These are phyloP conservation scores for Pseudogymnoascus sp. DNA, from an alignment of 2,329 filamentous ascomycete genomes.

Conservation along the genomic window DNA sequence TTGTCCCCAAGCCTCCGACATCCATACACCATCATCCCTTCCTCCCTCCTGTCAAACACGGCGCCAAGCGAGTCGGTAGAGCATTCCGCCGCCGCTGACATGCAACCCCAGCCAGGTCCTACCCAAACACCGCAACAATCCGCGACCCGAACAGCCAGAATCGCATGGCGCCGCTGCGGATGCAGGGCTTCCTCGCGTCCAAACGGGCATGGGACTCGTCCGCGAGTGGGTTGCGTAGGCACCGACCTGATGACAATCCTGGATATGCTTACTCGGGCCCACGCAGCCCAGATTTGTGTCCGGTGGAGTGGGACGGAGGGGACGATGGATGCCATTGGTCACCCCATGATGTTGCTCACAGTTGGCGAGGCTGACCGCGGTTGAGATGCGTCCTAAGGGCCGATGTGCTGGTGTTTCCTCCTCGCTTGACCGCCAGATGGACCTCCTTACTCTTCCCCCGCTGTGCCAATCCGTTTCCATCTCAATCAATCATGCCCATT, in stretches of 20 bases:
- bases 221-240: neutral
- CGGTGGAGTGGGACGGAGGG: neutral
- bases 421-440: neutral
- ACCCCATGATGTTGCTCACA: neutral
- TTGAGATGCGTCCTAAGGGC: neutral
- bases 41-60: neutral
- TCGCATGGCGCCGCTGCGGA: neutral
- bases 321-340: neutral
- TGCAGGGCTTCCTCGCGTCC: neutral
- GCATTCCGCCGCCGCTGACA: slow-evolving; percentile 6
- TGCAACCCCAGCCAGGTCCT: neutral
- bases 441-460: neutral
- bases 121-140: neutral
- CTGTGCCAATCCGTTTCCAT: neutral
- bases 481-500: neutral
- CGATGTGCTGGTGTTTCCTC: neutral
- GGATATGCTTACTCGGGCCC: slow-evolving; percentile 4
- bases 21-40: neutral
- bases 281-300: neutral
- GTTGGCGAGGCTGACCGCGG: neutral
- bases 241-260: slow-evolving; percentile 3
- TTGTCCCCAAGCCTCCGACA: neutral
- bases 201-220: neutral
- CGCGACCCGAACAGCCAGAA: slow-evolving; percentile 1
- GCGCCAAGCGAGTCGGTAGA: slow-evolving; percentile 5